Percentiles rank a stretch among this genome's conserved stretches.
These are phyloP conservation scores for Ramaria rubella DNA, from an alignment of 768 basidiomycete species.

Conservation along the genomic window DNA sequence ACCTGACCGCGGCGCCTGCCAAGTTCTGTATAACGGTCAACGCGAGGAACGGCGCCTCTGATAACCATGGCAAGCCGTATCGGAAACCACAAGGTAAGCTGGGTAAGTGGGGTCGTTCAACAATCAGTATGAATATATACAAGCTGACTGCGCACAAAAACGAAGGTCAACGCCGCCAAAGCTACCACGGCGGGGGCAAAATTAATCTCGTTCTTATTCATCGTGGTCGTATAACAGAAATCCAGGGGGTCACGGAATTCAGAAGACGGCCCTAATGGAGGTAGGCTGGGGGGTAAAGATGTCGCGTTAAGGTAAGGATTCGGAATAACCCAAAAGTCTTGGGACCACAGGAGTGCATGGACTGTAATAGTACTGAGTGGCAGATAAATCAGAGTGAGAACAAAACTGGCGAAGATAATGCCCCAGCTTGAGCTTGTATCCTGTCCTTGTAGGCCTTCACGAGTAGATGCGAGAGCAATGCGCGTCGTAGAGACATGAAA, in stretches of 20 bases:
- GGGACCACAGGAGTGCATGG: slow-evolving; percentile 70
- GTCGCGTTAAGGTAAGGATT: slow-evolving; percentile 63
- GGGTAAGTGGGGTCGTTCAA: background rate
- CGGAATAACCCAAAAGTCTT: slow-evolving; percentile 65
- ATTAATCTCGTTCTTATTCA: slow-evolving; percentile 63
- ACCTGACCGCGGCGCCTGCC: slow-evolving; percentile 48
- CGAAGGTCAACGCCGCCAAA: slow-evolving; percentile 46
- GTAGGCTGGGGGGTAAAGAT: slow-evolving; percentile 39
- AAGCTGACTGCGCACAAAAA: slow-evolving; percentile 37
- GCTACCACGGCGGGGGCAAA: slow-evolving; percentile 57
- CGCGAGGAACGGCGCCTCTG: slow-evolving; percentile 48
- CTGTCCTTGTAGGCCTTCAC: slow-evolving; percentile 49
- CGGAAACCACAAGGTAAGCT: slow-evolving; percentile 71
- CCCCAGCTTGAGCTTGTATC: slow-evolving; percentile 41
- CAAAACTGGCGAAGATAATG: slow-evolving; percentile 55
- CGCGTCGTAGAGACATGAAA: slow-evolving; percentile 45
- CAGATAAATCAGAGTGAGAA: slow-evolving; percentile 63
- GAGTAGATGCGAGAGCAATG: slow-evolving; percentile 38
- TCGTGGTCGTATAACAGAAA: slow-evolving; percentile 77
- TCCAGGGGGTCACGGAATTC: slow-evolving; percentile 58
- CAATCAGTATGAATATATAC: background rate
- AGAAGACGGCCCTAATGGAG: slow-evolving; percentile 48
- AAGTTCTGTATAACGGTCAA: slow-evolving; percentile 66
- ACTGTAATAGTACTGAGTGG: slow-evolving; percentile 74
- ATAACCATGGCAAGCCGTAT: slow-evolving; percentile 54